Evolutionary conservation across 345 rosid genomes (phyloP).

Genomic region (Durio zibethinus): DNA sequence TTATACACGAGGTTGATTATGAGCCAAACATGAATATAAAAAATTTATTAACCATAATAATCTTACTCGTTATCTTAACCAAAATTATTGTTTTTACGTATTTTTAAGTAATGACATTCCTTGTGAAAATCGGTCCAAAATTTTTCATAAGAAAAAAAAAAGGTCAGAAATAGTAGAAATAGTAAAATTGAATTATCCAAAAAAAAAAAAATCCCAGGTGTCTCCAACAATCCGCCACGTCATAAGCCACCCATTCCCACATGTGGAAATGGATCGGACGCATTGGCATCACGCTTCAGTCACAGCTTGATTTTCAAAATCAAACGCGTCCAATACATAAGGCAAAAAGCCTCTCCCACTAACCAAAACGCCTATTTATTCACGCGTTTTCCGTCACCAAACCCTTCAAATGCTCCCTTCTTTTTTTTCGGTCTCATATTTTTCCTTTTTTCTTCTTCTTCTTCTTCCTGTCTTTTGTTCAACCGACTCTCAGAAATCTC

Average conservation of each 20-base stretch:
- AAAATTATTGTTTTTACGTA: background rate
- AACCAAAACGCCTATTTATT: background rate
- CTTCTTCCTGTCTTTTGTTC: background rate
- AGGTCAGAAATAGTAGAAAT: too few relatives aligned
- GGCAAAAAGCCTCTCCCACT: background rate
- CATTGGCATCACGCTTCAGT: background rate
- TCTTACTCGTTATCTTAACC: background rate
- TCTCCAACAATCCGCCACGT: background rate
- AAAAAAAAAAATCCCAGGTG: background rate
- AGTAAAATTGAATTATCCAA: too few relatives aligned
- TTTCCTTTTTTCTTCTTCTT: background rate
- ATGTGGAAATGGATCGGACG: background rate
- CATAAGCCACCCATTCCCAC: background rate
- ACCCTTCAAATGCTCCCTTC: background rate
- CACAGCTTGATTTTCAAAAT: background rate
- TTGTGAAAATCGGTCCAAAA: too few relatives aligned
- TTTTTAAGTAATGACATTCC: too few relatives aligned
- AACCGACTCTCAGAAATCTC: conserved; percentile 7
- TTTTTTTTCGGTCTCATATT: background rate
- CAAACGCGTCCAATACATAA: background rate
- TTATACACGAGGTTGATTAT: background rate
- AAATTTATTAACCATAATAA: background rate
- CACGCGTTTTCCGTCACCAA: background rate
- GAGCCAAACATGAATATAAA: background rate
- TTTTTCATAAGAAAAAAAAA: too few relatives aligned